These are phyloP conservation scores for Zygotorulaspora danielsina DNA, from an alignment of 805 yeast species.

Conservation along the genomic window DNA sequence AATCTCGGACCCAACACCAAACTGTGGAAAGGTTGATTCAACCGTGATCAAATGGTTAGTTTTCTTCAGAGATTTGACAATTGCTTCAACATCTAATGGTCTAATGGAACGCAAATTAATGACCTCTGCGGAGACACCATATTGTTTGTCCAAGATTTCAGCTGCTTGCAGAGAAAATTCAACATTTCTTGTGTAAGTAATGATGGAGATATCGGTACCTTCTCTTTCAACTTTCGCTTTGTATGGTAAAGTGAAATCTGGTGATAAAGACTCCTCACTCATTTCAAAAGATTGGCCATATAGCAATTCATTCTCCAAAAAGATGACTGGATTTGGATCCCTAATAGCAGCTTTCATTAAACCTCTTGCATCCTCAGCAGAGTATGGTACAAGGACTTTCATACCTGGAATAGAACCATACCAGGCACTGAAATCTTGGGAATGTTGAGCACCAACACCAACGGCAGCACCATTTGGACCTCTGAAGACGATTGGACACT, in stretches of 20 bases:
- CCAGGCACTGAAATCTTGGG: constrained; percentile 97
- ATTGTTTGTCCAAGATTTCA: constrained; percentile 71
- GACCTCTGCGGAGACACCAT: constrained; percentile 89
- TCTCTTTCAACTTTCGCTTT: constrained; percentile 92
- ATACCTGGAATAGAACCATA: constrained; percentile 97
- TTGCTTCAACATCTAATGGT: constrained; percentile 88
- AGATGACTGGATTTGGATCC: constrained; percentile 97
- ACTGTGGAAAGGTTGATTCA: constrained; percentile 97
- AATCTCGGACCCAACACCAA: constrained; percentile 98
- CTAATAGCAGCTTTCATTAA: constrained; percentile 92
- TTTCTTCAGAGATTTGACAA: constrained; percentile 86
- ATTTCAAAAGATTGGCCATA: constrained; percentile 91
- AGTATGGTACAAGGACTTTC: constrained; percentile 92
- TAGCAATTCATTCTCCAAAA: constrained; percentile 91
- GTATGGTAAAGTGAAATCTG: constrained; percentile 88
- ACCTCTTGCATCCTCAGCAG: constrained; percentile 95
- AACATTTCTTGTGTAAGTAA: constrained; percentile 90
- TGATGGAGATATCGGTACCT: constrained; percentile 86
- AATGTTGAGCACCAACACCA: constrained; percentile 99
- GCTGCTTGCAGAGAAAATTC: constrained; percentile 87
- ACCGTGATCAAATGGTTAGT: constrained; percentile 95
- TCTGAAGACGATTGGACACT: constrained; percentile 95
- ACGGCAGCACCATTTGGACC: constrained; percentile 99
- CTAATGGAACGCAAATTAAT: constrained; percentile 93
- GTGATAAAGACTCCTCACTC: constrained; percentile 79